A percentile compares a stretch with the other conserved stretches of the same genome.
Evolutionary conservation across 2,329 filamentous ascomycete genomes (phyloP).

Genomic region (Acrocalymma vagum): DNA sequence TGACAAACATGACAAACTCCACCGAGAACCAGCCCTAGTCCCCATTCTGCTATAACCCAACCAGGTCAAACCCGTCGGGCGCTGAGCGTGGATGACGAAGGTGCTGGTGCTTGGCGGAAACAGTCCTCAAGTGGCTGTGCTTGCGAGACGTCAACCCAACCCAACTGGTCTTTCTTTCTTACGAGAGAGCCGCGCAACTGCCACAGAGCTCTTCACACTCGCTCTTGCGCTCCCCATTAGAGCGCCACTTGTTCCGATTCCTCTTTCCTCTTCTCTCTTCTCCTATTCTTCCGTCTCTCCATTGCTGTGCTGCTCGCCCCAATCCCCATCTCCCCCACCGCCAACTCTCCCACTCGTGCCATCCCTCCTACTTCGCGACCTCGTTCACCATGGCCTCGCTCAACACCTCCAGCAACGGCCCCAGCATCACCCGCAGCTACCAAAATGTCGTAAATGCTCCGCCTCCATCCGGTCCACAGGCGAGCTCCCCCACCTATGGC

Average conservation of each 20-base stretch:
- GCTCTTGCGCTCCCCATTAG: slow-evolving; percentile 9
- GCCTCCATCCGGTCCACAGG: slow-evolving; percentile 63
- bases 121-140: slow-evolving; percentile 17
- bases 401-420: slow-evolving; percentile 62
- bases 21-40: no score
- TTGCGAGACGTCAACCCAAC: slow-evolving; percentile 4
- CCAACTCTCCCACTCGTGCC: slow-evolving; percentile 8
- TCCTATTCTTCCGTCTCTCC: slow-evolving; percentile 1
- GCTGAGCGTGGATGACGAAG: slow-evolving; percentile 14
- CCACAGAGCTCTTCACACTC: slow-evolving; percentile 1
- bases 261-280: slow-evolving; percentile 8
- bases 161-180: slow-evolving; percentile 9
- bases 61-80: not conserved
- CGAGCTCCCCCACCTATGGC: slow-evolving; percentile 80
- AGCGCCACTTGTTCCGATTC: slow-evolving; percentile 3
- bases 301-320: slow-evolving; percentile 5
- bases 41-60: no score
- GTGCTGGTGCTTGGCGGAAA: slow-evolving; percentile 6
- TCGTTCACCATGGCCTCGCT: slow-evolving; percentile 75
- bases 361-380: slow-evolving; percentile 11
- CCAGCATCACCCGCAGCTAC: slow-evolving; percentile 66
- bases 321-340: not conserved
- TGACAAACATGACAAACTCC: no score
- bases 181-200: slow-evolving; percentile 11
- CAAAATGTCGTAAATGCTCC: slow-evolving; percentile 71